Conservation (phyloP, 2,329 filamentous ascomycete genomes). For the Graphilbum fragrans region DNA sequence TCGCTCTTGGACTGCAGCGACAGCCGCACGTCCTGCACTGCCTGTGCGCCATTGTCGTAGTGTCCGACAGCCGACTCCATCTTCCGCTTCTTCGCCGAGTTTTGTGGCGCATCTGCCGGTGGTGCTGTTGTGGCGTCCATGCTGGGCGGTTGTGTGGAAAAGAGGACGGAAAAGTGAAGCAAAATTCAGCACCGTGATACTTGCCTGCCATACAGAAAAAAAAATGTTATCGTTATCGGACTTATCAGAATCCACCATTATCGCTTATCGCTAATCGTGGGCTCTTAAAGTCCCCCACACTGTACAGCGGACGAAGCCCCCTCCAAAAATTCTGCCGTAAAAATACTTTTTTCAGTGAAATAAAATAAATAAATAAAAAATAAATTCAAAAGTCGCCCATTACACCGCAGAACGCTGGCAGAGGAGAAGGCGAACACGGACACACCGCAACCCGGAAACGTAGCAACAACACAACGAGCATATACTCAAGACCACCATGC, state of each 20-base stretch:
- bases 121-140: not conserved
- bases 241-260: too few species aligned
- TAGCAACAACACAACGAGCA: not conserved
- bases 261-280: too few species aligned
- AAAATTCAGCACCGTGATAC: not conserved
- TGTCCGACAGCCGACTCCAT: not conserved
- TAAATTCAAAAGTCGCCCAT: too few species aligned
- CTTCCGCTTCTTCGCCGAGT: conserved; percentile 4
- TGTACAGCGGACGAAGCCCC: too few species aligned
- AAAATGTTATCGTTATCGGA: conserved; percentile 4
- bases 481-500: too few species aligned
- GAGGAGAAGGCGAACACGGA: too few species aligned
- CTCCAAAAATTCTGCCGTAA: too few species aligned
- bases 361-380: too few species aligned
- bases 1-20: conserved; percentile 40
- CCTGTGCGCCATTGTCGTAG: conserved; percentile 35
- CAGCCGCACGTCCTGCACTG: conserved; percentile 34
- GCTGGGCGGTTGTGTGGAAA: not conserved
- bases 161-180: not conserved
- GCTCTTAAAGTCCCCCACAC: too few species aligned
- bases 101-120: not conserved
- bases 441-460: conserved; percentile 1
- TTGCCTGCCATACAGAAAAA: not conserved
- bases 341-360: too few species aligned
- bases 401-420: too few species aligned